A percentile compares a stretch with the other conserved stretches of the same genome.
Conservation (phyloP, 805 yeast species). For the Scheffersomyces lignosus region DNA sequence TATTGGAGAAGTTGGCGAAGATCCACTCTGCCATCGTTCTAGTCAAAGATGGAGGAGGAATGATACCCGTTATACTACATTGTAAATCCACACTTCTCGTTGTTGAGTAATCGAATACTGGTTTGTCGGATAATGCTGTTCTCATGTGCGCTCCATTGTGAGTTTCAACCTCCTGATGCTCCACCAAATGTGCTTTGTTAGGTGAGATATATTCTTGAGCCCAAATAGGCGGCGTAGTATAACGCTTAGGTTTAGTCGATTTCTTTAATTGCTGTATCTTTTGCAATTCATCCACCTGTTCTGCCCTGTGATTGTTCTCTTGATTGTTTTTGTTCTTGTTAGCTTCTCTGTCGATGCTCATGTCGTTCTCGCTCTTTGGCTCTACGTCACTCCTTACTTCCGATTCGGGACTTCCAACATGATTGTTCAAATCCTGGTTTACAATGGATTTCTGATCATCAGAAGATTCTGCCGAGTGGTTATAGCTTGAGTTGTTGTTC, state of each 20-base stretch:
- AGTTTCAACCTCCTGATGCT: neutral
- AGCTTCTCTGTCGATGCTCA: neutral
- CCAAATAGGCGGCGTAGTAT: constrained; percentile 74
- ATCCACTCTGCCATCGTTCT: constrained; percentile 87
- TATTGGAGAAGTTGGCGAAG: constrained; percentile 72
- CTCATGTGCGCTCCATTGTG: neutral
- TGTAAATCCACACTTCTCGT: constrained; percentile 39
- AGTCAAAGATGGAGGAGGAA: constrained; percentile 78
- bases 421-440: too few relatives aligned
- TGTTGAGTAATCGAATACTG: constrained; percentile 30
- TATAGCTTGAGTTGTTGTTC: neutral
- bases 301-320: neutral
- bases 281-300: constrained; percentile 22
- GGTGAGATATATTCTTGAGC: constrained; percentile 62
- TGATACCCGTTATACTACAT: constrained; percentile 67
- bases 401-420: neutral
- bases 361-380: neutral
- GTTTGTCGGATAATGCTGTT: constrained; percentile 6
- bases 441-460: neutral
- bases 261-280: constrained; percentile 21
- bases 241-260: constrained; percentile 56
- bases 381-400: neutral
- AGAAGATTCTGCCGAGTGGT: neutral
- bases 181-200: constrained; percentile 6
- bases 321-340: neutral